Evolutionary conservation across 257 asterid species (phyloP), one percentile per base, ranked within the genome.

Genomic region (Jaltomata sinuosa): DNA sequence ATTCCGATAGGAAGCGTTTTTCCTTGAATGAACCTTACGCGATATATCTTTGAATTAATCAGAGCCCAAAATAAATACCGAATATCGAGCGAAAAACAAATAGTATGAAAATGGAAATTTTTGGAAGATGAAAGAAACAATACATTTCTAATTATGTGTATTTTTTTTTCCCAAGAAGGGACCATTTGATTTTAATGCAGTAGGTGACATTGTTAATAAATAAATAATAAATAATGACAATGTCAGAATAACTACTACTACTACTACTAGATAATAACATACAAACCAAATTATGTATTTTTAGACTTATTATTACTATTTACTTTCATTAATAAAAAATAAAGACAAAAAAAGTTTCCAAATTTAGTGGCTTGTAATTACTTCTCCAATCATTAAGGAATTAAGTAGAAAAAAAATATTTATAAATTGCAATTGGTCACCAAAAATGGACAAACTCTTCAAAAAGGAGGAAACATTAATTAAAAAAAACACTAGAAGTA

Each of bases 1-100:
- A n/a, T n/a, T n/a, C n/a, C n/a, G n/a, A n/a, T n/a, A n/a, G 0
- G 0, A 0, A 15, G 3, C 0, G 3, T 65, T 15, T 31, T 15
- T 0, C 12, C 1, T 16, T 65, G 8, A 31, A 65, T 3, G 45
- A 65, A 5, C 4, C 21, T 27, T 1, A 62, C 7, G 5, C 5
- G 4, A 27, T 3, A 31, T 6, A 15, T 16, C 31, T 65, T 31
- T 0, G 8, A 16, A 31, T 31, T 65, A 65, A 65, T 65, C 3
- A 31, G 0, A 64, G 3, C 22, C 9, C 1, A 15, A 65, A 6
- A 65, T 31, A 1, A 65, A 2, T 27, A 31, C 16, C 0, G 6
- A 0, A 7, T 31, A 65, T 3, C 12, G 1, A 11, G 6, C 0
- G 8, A 16, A 32, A 32, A 15, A 32, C 2, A 16, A 32, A 1